Conservation (phyloP, 352 stramenopile species). For the Phytophthora tentaculata region DNA sequence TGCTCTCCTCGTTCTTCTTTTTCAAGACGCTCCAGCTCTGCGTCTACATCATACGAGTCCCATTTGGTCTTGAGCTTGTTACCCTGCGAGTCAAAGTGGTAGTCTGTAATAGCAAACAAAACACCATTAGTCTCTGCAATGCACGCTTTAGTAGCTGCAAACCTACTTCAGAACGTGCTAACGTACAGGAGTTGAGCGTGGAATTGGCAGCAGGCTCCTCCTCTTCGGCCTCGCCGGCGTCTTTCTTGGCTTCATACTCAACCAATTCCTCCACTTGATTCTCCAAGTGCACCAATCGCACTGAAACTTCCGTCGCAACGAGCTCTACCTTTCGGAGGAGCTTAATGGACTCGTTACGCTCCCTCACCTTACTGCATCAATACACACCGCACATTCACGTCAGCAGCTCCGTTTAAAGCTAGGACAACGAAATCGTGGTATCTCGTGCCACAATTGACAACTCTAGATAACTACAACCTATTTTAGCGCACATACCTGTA, state of each 20-base stretch:
- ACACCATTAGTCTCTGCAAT: slow-evolving; percentile 3
- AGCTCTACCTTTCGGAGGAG: slow-evolving; percentile 77
- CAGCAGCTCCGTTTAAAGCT: slow-evolving; percentile 16
- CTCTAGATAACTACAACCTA: background rate
- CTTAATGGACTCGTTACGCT: slow-evolving; percentile 59
- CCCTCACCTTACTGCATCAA: slow-evolving; percentile 24
- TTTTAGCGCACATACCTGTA: slow-evolving; percentile 23
- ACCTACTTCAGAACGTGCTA: too few species aligned
- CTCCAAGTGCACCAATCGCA: slow-evolving; percentile 71
- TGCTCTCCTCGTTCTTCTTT: slow-evolving; percentile 45
- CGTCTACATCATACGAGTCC: slow-evolving; percentile 83
- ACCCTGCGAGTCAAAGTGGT: slow-evolving; percentile 85
- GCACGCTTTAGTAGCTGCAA: too few species aligned
- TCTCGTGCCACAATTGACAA: too few species aligned
- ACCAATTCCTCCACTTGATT: slow-evolving; percentile 70
- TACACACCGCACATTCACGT: slow-evolving; percentile 10
- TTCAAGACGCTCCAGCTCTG: slow-evolving; percentile 75
- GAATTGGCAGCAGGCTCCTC: slow-evolving; percentile 36
- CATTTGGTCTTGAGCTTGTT: slow-evolving; percentile 91
- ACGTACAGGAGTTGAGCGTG: slow-evolving; percentile 73
- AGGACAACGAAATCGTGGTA: background rate
- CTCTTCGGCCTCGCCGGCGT: slow-evolving; percentile 30
- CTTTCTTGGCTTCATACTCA: slow-evolving; percentile 48
- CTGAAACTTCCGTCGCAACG: slow-evolving; percentile 67
- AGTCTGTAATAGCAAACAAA: slow-evolving; percentile 49